A percentile compares a stretch with the other conserved stretches of the same genome.
Evolutionary conservation across 1,139 yeast genomes (phyloP).

Genomic region (Cylindricascospora bacillispora): DNA sequence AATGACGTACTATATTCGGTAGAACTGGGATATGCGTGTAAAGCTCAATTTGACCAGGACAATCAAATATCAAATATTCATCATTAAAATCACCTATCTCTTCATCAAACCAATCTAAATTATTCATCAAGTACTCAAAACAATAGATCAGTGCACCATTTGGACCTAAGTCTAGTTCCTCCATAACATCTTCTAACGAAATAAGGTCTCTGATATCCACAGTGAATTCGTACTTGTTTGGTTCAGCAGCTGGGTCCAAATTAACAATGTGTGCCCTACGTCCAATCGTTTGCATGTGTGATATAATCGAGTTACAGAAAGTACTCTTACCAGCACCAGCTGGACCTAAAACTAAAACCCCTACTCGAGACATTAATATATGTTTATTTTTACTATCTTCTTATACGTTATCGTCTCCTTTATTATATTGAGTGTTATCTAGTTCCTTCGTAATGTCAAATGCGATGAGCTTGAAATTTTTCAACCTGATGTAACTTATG

Average conservation of each 20-base stretch:
- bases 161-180: conserved; percentile 86
- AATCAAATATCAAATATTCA: conserved; percentile 86
- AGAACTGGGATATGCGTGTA: conserved; percentile 91
- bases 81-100: conserved; percentile 90
- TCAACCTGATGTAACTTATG: too few species aligned
- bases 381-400: too few species aligned
- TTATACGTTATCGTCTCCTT: too few species aligned
- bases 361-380: conserved; percentile 79
- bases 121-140: conserved; percentile 75
- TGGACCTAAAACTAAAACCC: conserved; percentile 91
- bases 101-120: conserved; percentile 93
- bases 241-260: conserved; percentile 95
- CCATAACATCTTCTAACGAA: conserved; percentile 93
- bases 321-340: conserved; percentile 97
- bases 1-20: conserved; percentile 76
- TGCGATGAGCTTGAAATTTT: too few species aligned
- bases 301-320: conserved; percentile 75
- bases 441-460: too few species aligned
- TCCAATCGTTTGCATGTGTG: conserved; percentile 83
- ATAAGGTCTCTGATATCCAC: conserved; percentile 87
- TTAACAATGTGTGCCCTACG: conserved; percentile 91
- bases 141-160: conserved; percentile 92
- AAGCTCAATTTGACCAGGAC: conserved; percentile 96
- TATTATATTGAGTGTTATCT: too few species aligned
- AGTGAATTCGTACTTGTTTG: conserved; percentile 81